Conservation (phyloP, 148 eudicot species). For the Camellia sinensis region DNA sequence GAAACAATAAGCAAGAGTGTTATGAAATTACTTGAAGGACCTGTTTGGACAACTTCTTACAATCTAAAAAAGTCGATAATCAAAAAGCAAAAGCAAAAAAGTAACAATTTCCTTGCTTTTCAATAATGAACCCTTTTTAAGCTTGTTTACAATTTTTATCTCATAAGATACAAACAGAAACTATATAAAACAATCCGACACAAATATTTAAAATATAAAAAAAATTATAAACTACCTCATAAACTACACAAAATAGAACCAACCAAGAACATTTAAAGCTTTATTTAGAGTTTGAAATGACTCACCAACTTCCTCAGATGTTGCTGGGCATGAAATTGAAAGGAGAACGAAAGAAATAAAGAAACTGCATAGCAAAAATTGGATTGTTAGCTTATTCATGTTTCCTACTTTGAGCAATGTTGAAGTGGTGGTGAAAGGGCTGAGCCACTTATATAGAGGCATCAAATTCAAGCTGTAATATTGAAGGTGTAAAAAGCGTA, state of each 20-base stretch:
- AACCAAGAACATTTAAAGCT: not conserved
- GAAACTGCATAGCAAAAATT: not conserved
- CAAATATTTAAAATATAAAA: too few relatives aligned
- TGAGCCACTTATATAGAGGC: slow-evolving; percentile 5
- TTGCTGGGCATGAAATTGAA: slow-evolving; percentile 6
- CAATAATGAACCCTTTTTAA: too few relatives aligned
- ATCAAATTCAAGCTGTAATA: not conserved
- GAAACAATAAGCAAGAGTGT: not conserved
- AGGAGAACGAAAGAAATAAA: slow-evolving; percentile 8
- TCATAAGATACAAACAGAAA: too few relatives aligned
- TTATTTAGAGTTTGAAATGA: not conserved
- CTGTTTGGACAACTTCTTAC: not conserved
- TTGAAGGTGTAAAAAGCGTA: not conserved
- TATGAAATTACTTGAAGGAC: not conserved
- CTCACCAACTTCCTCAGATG: slow-evolving; percentile 38
- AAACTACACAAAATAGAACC: not conserved
- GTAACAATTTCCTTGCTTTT: too few relatives aligned
- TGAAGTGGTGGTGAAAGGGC: not conserved
- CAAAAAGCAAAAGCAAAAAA: too few relatives aligned
- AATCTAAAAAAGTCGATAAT: too few relatives aligned
- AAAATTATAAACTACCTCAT: too few relatives aligned
- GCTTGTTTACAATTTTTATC: too few relatives aligned
- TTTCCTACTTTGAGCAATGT: not conserved
- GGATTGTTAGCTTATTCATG: not conserved
- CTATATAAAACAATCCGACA: too few relatives aligned